Base-by-base conservation (phyloP, 306 rosid genomes). In the Sophora flavescens region DNA sequence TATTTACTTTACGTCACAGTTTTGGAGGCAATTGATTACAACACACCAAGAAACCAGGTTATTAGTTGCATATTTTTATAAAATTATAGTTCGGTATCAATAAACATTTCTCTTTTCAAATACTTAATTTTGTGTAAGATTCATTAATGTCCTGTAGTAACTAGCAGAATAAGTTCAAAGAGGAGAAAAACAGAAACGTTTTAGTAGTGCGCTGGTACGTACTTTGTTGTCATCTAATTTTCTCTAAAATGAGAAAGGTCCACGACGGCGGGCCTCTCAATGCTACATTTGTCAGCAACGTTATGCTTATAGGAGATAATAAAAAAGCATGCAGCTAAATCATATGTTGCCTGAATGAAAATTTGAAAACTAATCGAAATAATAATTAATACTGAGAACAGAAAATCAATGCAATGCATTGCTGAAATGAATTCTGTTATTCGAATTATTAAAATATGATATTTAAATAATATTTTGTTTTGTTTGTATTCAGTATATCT, bases 181-280 rank as follows among this genome's bases (percentile, higher is more conserved):
- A 8, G 61, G 13, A 54, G 35, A 8, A 10, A 57, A 3, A 54
- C 28, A 10, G 61, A 18, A 0, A 1, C 4, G 6, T 26, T 15
- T 22, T 22, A 17, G 18, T 53, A 53, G 32, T 30, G 41, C 10
- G 3, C 6, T 59, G 65, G 65, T 59, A 32, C 6, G 22, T 22
- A 22, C n/a, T 32, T 32, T 1, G 22, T 61, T 14, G 45, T 35
- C 45, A 61, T 61, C 22, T 35, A 61, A 8, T 33, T 26, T 57
- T 26, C n/a, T 59, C 65, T 2, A 60, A 60, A n/a, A 63, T 6
- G 9, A 22, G 5, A 18, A 32, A 63, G 30, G 56, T 18, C 26
- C 11, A 26, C 13, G 60, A 6, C 60, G 60, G 47, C 68, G 47
- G 78, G 16, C 17, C 42, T 28, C 58, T 45, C 73, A 5, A 28